Evolutionary conservation across 768 basidiomycete species (phyloP), one percentile per base, ranked within the genome.

Genomic region (Leucogyrophana mollusca): DNA sequence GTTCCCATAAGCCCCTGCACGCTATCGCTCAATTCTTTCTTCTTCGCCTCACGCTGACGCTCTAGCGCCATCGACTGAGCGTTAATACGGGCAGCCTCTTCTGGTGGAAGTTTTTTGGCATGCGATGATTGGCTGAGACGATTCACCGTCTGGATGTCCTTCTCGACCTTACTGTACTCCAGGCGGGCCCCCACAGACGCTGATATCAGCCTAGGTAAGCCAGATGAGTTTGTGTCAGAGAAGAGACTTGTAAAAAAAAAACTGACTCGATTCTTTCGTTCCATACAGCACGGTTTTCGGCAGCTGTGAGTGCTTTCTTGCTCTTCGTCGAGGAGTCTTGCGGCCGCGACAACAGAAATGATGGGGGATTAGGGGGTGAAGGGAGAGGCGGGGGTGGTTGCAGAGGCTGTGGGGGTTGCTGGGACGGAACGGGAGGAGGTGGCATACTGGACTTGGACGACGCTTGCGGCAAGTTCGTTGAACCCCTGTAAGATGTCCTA

Each of bases 241-340:
- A 22, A 34, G 16, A 23, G 23, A 35, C 6, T 32, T 9, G 13
- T 4, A 34, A 9, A 11, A 41, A n/a, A 9, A 36, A 38, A 32
- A 53, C 73, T 36, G 51, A 74, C 73, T 66, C 65, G 27, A 76
- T 60, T 21, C 73, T 71, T 30, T 68, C 62, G 27, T 66, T 58
- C 73, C 73, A 74, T 34, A 64, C 54, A 20, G 47, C 52, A n/a
- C 59, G 60, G 38, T 66, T 71, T 40, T 74, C 70, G 3, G 68
- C 69, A 17, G 58, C 25, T n/a, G 70, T 58, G 16, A 62, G 33
- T 9, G 55, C 60, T 39, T 60, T 62, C 14, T 35, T 11, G 20
- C 46, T 47, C 38, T 23, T 30, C 6, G 13, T 13, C 7, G 27
- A 30, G n/a, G 9, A 37, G 16, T 41, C 21, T 22, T 34, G 23